Evolutionary conservation across 768 basidiomycete species (phyloP), one percentile per base, ranked within the genome.

Genomic region (Tephrocybe sp.): DNA sequence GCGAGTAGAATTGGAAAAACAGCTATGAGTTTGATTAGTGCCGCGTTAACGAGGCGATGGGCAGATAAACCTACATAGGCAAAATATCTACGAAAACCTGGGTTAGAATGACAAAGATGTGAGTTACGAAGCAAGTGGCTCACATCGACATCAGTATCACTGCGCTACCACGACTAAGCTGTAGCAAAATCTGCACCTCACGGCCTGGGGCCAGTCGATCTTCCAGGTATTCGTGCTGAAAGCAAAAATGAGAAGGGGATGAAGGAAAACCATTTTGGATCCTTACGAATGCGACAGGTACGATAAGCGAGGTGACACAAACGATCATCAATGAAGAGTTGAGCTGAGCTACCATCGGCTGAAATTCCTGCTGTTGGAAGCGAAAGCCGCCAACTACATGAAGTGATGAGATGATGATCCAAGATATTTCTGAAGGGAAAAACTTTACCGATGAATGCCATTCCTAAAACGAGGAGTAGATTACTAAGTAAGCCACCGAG

Each of bases 401-500:
- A 29, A 31, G 19, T 45, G 7, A 30, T 30, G 29, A 30, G 29
- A 7, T 30, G 7, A 30, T 30, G 29, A 30, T 30, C 8, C 54
- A 34, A 45, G 12, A 10, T 12, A 30, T 46, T 2, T 16, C 81
- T 82, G n/a, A 79, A 82, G 64, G 84, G 31, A 10, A 22, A 19
- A 24, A 27, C 84, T 75, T 81, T 48, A 79, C 84, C 58, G 79
- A 94, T 63, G 82, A 93, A 58, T 66, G 87, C 65, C 85, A 93
- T 68, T 84, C 93, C 48, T 78, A 92, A 63, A 76, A 94, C 71
- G 79, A 94, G 74, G 80, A 94, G 76, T 83, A 94, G 64, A 83
- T 94, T 66, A 53, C 75, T 77, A 33, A 82, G 52, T 24, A 79
- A 69, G 19, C 76, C 76, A 36, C 79, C 79, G 11, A 80, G 67